phyloP scores from a whole-genome alignment of 2,329 filamentous ascomycete genomes.

The Botryotinia convoluta region DNA sequence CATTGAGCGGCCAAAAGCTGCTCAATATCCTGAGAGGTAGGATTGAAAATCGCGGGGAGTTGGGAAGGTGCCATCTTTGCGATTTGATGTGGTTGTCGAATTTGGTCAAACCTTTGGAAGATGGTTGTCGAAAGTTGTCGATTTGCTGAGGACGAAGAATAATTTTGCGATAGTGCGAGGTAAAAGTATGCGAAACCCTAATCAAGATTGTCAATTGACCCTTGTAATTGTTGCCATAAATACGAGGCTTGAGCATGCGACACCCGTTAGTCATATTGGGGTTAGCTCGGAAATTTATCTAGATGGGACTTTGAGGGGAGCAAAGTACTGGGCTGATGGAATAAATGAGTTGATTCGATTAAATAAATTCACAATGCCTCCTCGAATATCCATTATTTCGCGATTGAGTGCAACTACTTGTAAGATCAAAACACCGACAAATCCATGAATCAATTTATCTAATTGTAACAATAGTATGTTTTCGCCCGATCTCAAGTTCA shows the following conservation, averaged over 20 bases:
- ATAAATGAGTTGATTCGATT: neutral
- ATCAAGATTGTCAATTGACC: constrained; percentile 17
- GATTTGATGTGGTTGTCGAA: constrained; percentile 45
- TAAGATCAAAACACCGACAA: constrained; percentile 42
- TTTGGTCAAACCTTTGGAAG: constrained; percentile 34
- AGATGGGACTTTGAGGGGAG: constrained; percentile 19
- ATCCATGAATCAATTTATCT: neutral
- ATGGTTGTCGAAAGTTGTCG: constrained; percentile 24
- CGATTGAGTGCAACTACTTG: constrained; percentile 59
- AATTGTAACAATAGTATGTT: constrained; percentile 50
- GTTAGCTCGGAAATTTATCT: constrained; percentile 23
- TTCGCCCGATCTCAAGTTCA: constrained; percentile 52
- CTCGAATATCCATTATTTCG: constrained; percentile 60
- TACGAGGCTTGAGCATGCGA: rapidly evolving
- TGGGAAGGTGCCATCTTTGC: constrained; percentile 92
- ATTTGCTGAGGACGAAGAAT: constrained; percentile 27
- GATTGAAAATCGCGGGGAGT: constrained; percentile 93
- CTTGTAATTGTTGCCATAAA: neutral
- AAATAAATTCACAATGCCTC: constrained; percentile 53
- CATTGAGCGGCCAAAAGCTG: constrained; percentile 95
- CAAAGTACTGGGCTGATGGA: neutral
- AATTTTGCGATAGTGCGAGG: constrained; percentile 20
- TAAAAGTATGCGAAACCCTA: constrained; percentile 21
- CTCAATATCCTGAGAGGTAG: constrained; percentile 97
- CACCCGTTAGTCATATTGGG: constrained; percentile 35